phyloP scores from a whole-genome alignment of 2,329 filamentous ascomycete species.

The Elsinoe australis region DNA sequence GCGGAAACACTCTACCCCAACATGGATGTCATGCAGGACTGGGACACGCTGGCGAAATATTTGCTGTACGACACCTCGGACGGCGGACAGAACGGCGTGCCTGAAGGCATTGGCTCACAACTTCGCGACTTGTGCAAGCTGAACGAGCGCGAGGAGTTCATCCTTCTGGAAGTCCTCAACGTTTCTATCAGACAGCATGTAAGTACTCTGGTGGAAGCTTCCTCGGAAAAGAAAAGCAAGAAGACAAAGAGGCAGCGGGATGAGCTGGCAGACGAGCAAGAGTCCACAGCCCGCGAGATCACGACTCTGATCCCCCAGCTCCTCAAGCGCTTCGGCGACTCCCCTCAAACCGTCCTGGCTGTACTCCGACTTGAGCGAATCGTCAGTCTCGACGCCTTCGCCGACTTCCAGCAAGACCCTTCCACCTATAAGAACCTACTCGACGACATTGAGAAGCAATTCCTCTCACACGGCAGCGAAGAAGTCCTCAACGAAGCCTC shows the following conservation, averaged over 20 bases:
- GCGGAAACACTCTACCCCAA: conserved; percentile 79
- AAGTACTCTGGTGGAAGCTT: conserved; percentile 55
- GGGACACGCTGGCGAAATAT: conserved; percentile 84
- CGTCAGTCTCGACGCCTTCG: conserved; percentile 79
- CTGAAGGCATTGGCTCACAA: conserved; percentile 53
- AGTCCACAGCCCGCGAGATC: conserved; percentile 69
- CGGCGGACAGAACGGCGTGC: conserved; percentile 44
- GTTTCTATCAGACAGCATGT: conserved; percentile 71
- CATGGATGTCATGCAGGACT: conserved; percentile 71
- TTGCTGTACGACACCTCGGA: conserved; percentile 82
- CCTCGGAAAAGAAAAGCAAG: conserved; percentile 48
- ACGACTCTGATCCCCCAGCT: conserved; percentile 74
- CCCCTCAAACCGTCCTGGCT: conserved; percentile 74
- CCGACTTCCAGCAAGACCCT: conserved; percentile 79
- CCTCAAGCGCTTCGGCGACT: conserved; percentile 87
- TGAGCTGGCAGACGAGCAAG: conserved; percentile 61
- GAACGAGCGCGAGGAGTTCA: conserved; percentile 67
- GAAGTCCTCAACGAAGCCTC: conserved; percentile 78
- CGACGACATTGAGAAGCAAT: conserved; percentile 89
- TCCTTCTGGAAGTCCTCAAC: conserved; percentile 80
- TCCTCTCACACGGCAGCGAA: conserved; percentile 83
- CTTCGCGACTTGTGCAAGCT: conserved; percentile 69
- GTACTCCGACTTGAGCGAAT: conserved; percentile 80
- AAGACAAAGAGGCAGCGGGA: conserved; percentile 53
- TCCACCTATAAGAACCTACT: conserved; percentile 71